Conservation (phyloP, 2,329 filamentous ascomycete genomes). For the Fusarium hostae region DNA sequence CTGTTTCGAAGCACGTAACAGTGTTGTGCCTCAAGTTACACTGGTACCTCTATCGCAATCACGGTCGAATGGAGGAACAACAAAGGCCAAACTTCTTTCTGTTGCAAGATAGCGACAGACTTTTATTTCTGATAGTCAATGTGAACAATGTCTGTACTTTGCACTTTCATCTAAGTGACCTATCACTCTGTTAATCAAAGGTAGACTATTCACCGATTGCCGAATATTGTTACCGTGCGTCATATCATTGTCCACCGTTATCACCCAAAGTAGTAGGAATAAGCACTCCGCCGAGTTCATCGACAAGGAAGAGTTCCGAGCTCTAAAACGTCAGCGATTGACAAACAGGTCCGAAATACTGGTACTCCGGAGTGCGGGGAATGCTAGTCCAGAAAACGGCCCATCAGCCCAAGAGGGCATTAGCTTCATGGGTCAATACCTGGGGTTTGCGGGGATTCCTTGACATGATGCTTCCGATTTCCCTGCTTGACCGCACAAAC, state of each 20-base stretch:
- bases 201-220: neutral
- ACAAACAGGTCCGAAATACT: neutral
- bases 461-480: neutral
- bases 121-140: neutral
- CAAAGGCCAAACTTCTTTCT: neutral
- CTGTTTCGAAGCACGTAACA: neutral
- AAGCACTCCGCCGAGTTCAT: neutral
- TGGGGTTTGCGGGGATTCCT: neutral
- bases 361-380: neutral
- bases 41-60: too few species aligned
- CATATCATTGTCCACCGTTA: neutral
- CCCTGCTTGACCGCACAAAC: neutral
- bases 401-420: neutral
- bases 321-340: neutral
- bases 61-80: too few species aligned
- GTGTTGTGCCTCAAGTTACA: neutral
- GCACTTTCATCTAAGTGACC: too few species aligned
- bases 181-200: neutral
- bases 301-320: neutral
- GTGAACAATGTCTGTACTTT: neutral
- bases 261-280: neutral
- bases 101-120: fast-evolving
- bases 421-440: neutral
- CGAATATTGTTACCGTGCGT: neutral
- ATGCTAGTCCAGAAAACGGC: neutral